Evolutionary conservation across 2,329 filamentous ascomycete genomes (phyloP), one percentile per base, ranked within the genome.

Genomic region (Colletotrichum endophyticum): DNA sequence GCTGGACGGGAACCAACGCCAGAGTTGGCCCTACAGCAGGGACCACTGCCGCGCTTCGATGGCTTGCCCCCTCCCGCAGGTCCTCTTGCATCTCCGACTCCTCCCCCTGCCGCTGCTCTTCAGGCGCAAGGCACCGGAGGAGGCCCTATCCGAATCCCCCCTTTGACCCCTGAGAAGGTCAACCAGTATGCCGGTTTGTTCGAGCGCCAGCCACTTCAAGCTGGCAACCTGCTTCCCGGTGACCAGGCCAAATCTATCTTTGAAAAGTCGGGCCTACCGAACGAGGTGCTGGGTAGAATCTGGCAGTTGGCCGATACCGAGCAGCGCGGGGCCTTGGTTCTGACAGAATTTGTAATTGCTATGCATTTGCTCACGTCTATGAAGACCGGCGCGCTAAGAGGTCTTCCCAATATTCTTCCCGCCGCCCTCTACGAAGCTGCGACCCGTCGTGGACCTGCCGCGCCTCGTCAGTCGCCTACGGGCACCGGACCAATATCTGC

Each of bases 361-460:
- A 99, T 99, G 97, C 97, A 99, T 84, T 89, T 99, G 77, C 90
- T 99, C 78, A 96, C 95, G 16, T 98, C 96, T 15, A 95, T 95
- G 86, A 98, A 98, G 88, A 94, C 93, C 15, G 95, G 96, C 27
- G 90, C 93, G 34, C 90, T 99, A 84, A 93, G 95, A 78, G 92
- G 91, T 25, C 89, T 99, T 73, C 97, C 97, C 2, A 94, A 88
- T 77, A 92, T 94, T 30, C 90, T 99, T 3, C 97, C 97, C 8
- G 92, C 95, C 15, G 95, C 94, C 13, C 88, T 99, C 7, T 98
- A 98, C 82, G 97, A 99, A 82, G 96, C 96, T 62, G 97, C 97
- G 11, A 92, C 95, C 66, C 91, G 96, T 78, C 91, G 94, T 80
- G 74, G 74, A 27, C 70, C 70, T 70, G 90, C 83, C 79, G 84